Evolutionary conservation across 169 alveolate genomes (phyloP), one percentile per base, ranked within the genome.

Genomic region (Eimeria maxima): DNA sequence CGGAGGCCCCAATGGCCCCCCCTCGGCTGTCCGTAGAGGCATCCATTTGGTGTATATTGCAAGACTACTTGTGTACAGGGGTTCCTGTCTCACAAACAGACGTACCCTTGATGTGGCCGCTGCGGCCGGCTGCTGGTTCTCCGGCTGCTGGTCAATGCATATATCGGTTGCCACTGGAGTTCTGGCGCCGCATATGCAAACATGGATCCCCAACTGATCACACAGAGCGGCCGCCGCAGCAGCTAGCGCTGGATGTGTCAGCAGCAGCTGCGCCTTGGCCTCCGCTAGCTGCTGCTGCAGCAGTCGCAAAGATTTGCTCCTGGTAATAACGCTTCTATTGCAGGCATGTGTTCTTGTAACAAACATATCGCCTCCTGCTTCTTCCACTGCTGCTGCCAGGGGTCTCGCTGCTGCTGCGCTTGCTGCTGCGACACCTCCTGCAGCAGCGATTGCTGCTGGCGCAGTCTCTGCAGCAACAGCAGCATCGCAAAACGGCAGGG

Each of bases 391-490:
- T 84, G 92, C 78, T 53, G 92, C 92, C 33, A 84, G 60, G 60
- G 92, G 92, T 60, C 92, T 53, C 22, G 92, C 92, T 29, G 57
- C 92, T 57, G 92, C 92, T 38, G 67, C 90, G 24, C 90, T 53
- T 24, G 92, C 92, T 84, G 92, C 92, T 0, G 92, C 92, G 4
- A 84, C 92, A 16, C 92, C 92, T 20, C 92, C 92, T 84, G 92
- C 92, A 13, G 92, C 92, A 84, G 92, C 92, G 55, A 78, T 38
- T 0, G 92, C 92, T 33, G 92, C 92, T 14, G 92, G 60, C 2
- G 92, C 92, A 29, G 92, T 84, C 92, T 84, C 92, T 55, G 76
- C 92, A 55, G 92, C 92, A 84, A 84, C 92, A 55, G 92, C 92
- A 55, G 92, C 92, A 84, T 84, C 92, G 18, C 29, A 33, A 44